Evolutionary conservation across 164 flowering plant species (phyloP), one percentile per base, ranked within the genome.

Genomic region (Cinnamomum chago): DNA sequence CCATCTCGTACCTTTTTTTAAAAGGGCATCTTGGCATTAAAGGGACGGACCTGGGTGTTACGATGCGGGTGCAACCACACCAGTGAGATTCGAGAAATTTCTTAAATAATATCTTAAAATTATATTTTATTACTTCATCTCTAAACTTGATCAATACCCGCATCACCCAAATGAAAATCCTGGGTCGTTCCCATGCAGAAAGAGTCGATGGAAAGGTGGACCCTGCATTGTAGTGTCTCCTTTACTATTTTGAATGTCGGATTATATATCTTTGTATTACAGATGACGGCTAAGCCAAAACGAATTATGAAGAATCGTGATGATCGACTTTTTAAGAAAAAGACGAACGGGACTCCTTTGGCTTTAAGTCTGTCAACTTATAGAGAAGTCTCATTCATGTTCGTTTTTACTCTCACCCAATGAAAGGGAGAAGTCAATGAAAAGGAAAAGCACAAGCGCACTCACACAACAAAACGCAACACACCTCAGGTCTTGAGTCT

Each of bases 401-500:
- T 55, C 18, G 18, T 13, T 55, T 14, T 55, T 3, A 17, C 20
- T 17, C 60, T 55, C 20, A 55, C 4, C 20, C n/a, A 55, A 5
- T 55, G n/a, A 55, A 15, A 15, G 60, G n/a, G n/a, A 55, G 13
- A 20, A 55, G 17, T 14, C 5, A 55, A 55, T 17, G 5, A 2
- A 55, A 55, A 71, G 3, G 15, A 28, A 33, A 55, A 70, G 71
- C 24, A 18, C 20, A 33, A 18, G 50, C 60, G 15, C 30, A 6
- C 10, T n/a, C 17, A 11, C 62, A 30, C 35, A 30, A 30, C 33
- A 30, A 0, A 30, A 4, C 35, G 5, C 35, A 30, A 30, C 35
- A 24, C 64, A 86, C 91, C 87, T 84, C 68, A 84, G 81, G 51
- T 85, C 76, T 24, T 72, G 80, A 35, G 70, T 0, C 50, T 83